Percentiles rank a stretch among this genome's conserved stretches.
These are phyloP conservation scores for Sclerotinia trifoliorum DNA, from an alignment of 2,329 filamentous ascomycete species.

Conservation along the genomic window DNA sequence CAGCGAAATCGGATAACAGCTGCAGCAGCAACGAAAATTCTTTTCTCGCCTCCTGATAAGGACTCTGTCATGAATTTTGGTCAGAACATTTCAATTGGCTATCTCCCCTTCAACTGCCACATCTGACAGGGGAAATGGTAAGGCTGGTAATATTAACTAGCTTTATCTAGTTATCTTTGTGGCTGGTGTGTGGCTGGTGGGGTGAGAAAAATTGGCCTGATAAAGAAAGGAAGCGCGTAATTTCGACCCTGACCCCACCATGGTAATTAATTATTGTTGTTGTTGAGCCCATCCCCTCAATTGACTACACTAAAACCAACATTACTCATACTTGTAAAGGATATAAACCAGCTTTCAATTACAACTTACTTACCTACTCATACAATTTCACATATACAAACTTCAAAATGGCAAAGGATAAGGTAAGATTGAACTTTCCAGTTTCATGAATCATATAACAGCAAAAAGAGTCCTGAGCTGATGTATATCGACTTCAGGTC, in stretches of 20 bases:
- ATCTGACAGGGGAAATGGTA: slow-evolving; percentile 13
- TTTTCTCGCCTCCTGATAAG: slow-evolving; percentile 15
- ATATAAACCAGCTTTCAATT: slow-evolving; percentile 1
- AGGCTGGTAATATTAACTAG: slow-evolving; percentile 3
- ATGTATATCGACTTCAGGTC: slow-evolving; percentile 37
- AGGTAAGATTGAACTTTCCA: slow-evolving; percentile 26
- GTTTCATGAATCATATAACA: not conserved
- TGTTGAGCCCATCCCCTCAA: slow-evolving; percentile 16
- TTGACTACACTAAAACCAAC: not conserved
- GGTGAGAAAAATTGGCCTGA: slow-evolving; percentile 12
- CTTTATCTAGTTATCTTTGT: slow-evolving; percentile 28
- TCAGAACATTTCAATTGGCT: slow-evolving; percentile 12
- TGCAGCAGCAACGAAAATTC: slow-evolving; percentile 11
- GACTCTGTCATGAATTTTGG: slow-evolving; percentile 12
- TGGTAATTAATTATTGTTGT: not conserved
- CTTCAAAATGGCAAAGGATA: slow-evolving; percentile 35
- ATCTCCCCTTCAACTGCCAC: not conserved
- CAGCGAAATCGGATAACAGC: slow-evolving; percentile 4
- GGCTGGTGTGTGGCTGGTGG: slow-evolving; percentile 24
- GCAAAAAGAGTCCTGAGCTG: slow-evolving; percentile 23
- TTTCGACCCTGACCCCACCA: slow-evolving; percentile 8
- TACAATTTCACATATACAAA: not conserved
- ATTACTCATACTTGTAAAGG: slow-evolving; percentile 12
- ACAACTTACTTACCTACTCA: not conserved
- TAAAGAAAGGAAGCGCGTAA: not conserved